Evolutionary conservation across 176 grass and related monocot genomes (phyloP), one percentile per base, ranked within the genome.

Genomic region (Oryza glaberrima): DNA sequence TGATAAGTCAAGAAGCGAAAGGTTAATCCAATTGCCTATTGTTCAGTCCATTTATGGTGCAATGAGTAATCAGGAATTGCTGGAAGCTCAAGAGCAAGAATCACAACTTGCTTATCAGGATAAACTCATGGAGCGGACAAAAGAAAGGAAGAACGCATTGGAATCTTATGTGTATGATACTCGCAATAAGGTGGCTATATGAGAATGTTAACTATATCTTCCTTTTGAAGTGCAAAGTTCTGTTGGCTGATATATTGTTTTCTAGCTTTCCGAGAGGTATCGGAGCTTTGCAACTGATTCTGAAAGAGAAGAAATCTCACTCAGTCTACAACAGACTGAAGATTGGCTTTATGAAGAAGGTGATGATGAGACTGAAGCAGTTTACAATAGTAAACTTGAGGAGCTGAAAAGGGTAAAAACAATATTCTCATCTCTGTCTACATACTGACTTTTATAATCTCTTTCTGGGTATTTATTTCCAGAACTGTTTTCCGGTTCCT

Each of bases 261-360:
- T 82, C 74, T 88, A 99, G 96, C 86, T 99, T 85, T 94, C 91
- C 88, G 96, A 94, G 88, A 92, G 81, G 69, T 99, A 99, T 80
- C 70, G 82, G 83, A 90, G 86, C 90, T 99, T 99, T 88, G 91
- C 94, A 72, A 96, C 81, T 88, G 93, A 99, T 89, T 90, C 88
- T 20, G 96, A 99, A 89, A 96, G 77, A 83, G 93, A 96, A 83
- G 90, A 78, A 67, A 90, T 96, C 76, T 94, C 96, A 77, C 30
- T 75, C 79, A 94, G 77, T 63, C 82, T 99, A 75, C 96, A 99
- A 69, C 88, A 94, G 66, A 99, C 91, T 67, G 96, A 96, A 94
- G 91, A 96, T 12, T 99, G 96, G 94, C 96, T 99, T 76, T 99
- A 99, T 20, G 96, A 96, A 88, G 96, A 99, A 88, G 96, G 96